Percentiles rank a stretch among this genome's conserved stretches.
Conservation (phyloP, 345 rosid species). For the Dipteronia dyeriana region DNA sequence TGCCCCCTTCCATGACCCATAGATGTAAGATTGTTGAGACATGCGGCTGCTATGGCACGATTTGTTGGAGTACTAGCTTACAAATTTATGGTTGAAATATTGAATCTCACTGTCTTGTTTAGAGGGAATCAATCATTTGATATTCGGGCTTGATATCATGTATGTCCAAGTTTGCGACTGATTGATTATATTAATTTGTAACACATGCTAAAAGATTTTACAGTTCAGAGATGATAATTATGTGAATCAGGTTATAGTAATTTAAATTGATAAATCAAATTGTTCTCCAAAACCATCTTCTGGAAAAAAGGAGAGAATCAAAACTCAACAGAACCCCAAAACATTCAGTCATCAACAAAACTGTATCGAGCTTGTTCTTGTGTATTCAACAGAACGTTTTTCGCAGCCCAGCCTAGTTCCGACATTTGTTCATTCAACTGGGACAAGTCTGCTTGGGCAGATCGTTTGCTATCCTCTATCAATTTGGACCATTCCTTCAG, state of each 20-base stretch:
- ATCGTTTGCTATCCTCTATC: constrained; percentile 43
- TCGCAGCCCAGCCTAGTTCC: constrained; percentile 62
- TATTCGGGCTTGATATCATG: background rate
- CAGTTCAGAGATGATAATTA: background rate
- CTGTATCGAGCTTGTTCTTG: constrained; percentile 65
- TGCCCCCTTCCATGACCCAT: background rate
- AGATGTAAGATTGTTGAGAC: constrained; percentile 12
- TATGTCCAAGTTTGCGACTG: background rate
- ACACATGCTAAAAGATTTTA: too few species aligned
- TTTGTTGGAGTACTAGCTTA: constrained; percentile 10
- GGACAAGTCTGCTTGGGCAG: constrained; percentile 27
- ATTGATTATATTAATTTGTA: background rate
- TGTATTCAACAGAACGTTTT: constrained; percentile 59
- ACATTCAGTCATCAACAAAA: constrained; percentile 51
- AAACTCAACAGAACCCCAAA: background rate
- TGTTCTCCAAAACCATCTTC: constrained; percentile 13
- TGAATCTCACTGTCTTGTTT: background rate
- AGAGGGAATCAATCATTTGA: background rate
- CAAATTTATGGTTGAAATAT: background rate
- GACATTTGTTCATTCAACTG: constrained; percentile 51
- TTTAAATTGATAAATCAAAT: background rate
- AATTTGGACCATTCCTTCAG: constrained; percentile 46
- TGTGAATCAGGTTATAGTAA: background rate
- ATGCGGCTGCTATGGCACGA: constrained; percentile 11
- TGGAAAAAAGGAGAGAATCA: constrained; percentile 5